Percentiles rank a stretch among this genome's conserved stretches.
Conservation (phyloP, 164 flowering plant genomes). For the Berberis vulgaris region DNA sequence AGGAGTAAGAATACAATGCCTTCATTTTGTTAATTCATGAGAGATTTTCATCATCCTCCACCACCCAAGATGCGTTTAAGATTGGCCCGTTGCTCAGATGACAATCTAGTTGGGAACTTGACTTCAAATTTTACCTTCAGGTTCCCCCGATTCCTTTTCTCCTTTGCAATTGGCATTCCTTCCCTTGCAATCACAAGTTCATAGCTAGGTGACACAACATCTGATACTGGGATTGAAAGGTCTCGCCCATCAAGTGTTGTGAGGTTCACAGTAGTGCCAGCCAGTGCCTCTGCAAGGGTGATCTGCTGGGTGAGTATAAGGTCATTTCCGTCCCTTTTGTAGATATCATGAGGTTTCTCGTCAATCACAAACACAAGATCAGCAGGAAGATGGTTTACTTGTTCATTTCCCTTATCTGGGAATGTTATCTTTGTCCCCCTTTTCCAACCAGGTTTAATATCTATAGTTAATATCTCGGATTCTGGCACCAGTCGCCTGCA, state of each 20-base stretch:
- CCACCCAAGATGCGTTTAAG: slow-evolving; percentile 25
- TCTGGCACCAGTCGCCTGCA: slow-evolving; percentile 22
- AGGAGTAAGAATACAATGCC: too few relatives aligned
- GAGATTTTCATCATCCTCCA: background rate
- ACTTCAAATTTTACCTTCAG: slow-evolving; percentile 33
- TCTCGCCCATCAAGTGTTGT: slow-evolving; percentile 53
- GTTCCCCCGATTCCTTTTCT: slow-evolving; percentile 41
- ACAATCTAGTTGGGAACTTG: slow-evolving; percentile 31
- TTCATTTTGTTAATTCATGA: too few relatives aligned
- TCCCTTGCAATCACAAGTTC: slow-evolving; percentile 46
- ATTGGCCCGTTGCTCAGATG: slow-evolving; percentile 26
- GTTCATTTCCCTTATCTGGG: slow-evolving; percentile 73
- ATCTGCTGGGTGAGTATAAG: slow-evolving; percentile 38
- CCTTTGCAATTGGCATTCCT: slow-evolving; percentile 54
- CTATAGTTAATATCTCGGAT: slow-evolving; percentile 51
- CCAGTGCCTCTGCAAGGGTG: slow-evolving; percentile 47
- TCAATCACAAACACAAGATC: slow-evolving; percentile 66
- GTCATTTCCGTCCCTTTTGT: slow-evolving; percentile 68
- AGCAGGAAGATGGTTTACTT: slow-evolving; percentile 41
- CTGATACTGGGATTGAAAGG: slow-evolving; percentile 35
- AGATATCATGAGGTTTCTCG: slow-evolving; percentile 56
- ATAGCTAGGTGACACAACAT: slow-evolving; percentile 45
- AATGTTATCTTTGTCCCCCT: slow-evolving; percentile 78
- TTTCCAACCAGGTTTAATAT: slow-evolving; percentile 79
- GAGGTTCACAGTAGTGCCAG: slow-evolving; percentile 43